phyloP scores from a whole-genome alignment of 768 basidiomycete species.

The Pleurotus sapidus region DNA sequence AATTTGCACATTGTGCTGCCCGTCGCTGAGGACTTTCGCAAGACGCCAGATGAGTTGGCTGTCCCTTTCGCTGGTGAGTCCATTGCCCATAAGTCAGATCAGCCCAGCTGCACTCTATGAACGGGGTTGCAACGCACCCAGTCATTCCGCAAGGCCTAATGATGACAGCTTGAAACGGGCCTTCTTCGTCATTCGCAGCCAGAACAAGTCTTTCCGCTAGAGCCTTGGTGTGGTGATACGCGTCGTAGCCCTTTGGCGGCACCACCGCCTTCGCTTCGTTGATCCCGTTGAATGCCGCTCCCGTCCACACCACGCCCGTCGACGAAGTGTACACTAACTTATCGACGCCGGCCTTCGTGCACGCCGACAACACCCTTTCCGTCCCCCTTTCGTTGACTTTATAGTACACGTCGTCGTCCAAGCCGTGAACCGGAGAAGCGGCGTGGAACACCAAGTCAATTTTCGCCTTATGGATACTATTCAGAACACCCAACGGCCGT shows the following conservation, averaged over 20 bases:
- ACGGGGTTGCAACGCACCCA: constrained; percentile 24
- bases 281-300: constrained; percentile 39
- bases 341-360: constrained; percentile 32
- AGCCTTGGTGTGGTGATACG: constrained; percentile 54
- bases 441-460: constrained; percentile 53
- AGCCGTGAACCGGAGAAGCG: constrained; percentile 43
- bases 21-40: constrained; percentile 43
- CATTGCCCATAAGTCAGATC: not conserved
- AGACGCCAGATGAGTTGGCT: constrained; percentile 61
- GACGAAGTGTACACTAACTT: constrained; percentile 54
- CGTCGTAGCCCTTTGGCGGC: constrained; percentile 38
- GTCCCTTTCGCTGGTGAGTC: constrained; percentile 56
- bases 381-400: constrained; percentile 55
- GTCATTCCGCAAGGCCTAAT: constrained; percentile 56
- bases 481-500: too few species aligned
- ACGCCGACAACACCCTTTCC: constrained; percentile 38
- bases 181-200: constrained; percentile 40
- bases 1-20: constrained; percentile 32
- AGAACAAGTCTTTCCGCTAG: constrained; percentile 47
- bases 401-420: constrained; percentile 34
- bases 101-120: too few species aligned
- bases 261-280: constrained; percentile 47
- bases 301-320: constrained; percentile 48
- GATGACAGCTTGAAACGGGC: constrained; percentile 40
- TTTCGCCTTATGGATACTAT: constrained; percentile 18